Evolutionary conservation across 345 rosid genomes (phyloP).

Genomic region (Orychophragmus violaceus): DNA sequence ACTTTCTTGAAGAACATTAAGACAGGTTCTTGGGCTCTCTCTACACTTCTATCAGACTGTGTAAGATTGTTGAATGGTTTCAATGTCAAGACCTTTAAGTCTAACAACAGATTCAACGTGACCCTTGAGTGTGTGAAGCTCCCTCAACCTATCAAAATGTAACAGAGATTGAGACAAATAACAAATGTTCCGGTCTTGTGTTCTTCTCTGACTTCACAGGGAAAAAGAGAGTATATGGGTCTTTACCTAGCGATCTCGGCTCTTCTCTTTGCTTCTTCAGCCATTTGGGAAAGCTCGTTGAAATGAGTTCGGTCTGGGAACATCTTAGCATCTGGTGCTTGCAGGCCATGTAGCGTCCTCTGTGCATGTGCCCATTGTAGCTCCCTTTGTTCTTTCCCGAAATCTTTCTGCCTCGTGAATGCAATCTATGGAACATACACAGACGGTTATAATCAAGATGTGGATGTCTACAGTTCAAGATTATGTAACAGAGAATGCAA

Average conservation of each 20-base stretch:
- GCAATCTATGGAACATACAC: constrained; percentile 56
- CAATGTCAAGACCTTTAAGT: constrained; percentile 88
- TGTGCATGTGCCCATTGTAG: constrained; percentile 99
- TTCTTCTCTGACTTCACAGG: not conserved
- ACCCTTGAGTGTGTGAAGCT: constrained; percentile 91
- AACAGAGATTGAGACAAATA: not conserved
- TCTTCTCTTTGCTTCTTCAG: constrained; percentile 97
- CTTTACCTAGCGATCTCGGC: constrained; percentile 92
- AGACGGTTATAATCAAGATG: not conserved
- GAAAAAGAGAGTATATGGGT: not conserved
- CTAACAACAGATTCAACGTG: constrained; percentile 96
- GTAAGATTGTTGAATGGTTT: constrained; percentile 96
- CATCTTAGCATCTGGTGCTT: constrained; percentile 91
- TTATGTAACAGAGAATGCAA: no score
- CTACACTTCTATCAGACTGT: constrained; percentile 47
- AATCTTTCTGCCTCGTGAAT: constrained; percentile 93
- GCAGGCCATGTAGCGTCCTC: constrained; percentile 92
- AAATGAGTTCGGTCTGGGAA: constrained; percentile 75
- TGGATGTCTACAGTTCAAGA: not conserved
- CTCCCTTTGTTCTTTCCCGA: constrained; percentile 96
- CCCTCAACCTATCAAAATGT: constrained; percentile 60
- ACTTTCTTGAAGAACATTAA: constrained; percentile 4
- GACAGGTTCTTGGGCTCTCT: not conserved
- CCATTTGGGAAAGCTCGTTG: constrained; percentile 88
- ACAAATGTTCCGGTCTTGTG: not conserved